Base-by-base conservation (phyloP, 495 filamentous ascomycete species). In the Aspergillus ellipticus region DNA sequence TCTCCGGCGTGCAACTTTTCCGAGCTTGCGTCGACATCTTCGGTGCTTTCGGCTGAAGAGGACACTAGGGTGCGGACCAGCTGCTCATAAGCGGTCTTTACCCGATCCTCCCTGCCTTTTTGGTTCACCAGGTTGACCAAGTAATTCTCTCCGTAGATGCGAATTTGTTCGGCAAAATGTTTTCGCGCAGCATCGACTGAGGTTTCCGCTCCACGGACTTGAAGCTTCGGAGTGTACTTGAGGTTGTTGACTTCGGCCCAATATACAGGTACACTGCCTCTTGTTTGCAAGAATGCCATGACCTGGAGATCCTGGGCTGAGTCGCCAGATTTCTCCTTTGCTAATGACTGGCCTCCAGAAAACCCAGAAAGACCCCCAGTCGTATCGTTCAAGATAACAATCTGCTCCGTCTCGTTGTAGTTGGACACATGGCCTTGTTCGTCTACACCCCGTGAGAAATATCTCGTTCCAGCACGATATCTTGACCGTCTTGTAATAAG, bases 331-430 rank as follows among this genome's bases (percentile, higher is more conserved):
- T 85, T 87, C 49, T 85, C 87, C 66, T 87, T 90, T 56, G 85
- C 82, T 79, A 88, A 87, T 7, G 84, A 81, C 51, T 81, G 82
- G 54, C 86, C 88, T 42, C 90, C 89, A 35, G 86, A 86, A 69
- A 89, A 96, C 6, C 91, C 92, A 13, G 88, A 89, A 7, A 93
- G 66, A 1, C 88, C 89, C 13, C 84, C 81, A 4, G 79, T 77
- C 29, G 75, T 74, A 67, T 96, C 94, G 62, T 96, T 96, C 58
- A 98, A 69, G 31, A 98, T 82, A 41, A 95, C 76, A 47, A 89
- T 77, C 66, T 97, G 95, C 65, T 98, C 94, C 0, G 95, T 97
- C 75, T 98, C 94, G 64, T 98, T 98, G 79, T 91, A 98, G 65
- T 98, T 98, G 17, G 91, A 88, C 5, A 91, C 95, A 66, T 97